A percentile compares a stretch with the other conserved stretches of the same genome.
Evolutionary conservation across 2,329 filamentous ascomycete genomes (phyloP).

Genomic region (Paraphoma sp.): DNA sequence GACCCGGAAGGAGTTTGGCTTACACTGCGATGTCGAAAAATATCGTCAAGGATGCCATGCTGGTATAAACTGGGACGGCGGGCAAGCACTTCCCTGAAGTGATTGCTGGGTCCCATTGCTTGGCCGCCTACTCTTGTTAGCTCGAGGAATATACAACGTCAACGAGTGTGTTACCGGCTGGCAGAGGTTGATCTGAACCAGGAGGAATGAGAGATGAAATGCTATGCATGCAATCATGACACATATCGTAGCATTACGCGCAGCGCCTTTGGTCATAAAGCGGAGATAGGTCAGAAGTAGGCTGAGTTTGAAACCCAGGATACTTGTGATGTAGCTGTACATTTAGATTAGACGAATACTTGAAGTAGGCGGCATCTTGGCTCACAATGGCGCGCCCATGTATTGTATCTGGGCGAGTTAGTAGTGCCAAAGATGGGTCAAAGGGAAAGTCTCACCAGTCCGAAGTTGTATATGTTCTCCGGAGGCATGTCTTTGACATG

Average conservation of each 20-base stretch:
- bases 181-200: conserved; percentile 18
- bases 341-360: not conserved
- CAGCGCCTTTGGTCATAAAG: conserved; percentile 19
- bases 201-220: conserved; percentile 19
- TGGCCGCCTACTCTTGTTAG: conserved; percentile 7
- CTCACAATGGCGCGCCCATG: conserved; percentile 23
- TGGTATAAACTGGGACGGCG: conserved; percentile 20
- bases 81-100: conserved; percentile 16
- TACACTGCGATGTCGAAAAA: conserved; percentile 18
- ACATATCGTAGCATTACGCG: conserved; percentile 12
- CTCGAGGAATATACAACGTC: not conserved
- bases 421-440: not conserved
- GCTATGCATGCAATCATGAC: conserved; percentile 15
- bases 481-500: conserved; percentile 14
- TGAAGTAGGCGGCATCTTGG: not conserved
- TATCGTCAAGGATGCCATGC: conserved; percentile 19
- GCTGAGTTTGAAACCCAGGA: conserved; percentile 23
- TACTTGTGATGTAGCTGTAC: conserved; percentile 20
- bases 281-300: conserved; percentile 18
- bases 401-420: conserved; percentile 19
- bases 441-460: conserved; percentile 7
- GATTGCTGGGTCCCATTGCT: conserved; percentile 20
- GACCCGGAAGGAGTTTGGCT: not conserved
- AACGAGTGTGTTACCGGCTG: conserved; percentile 9
- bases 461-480: conserved; percentile 19